Evolutionary conservation across 2,329 filamentous ascomycete genomes (phyloP), one percentile per base, ranked within the genome.

Genomic region (Fusarium xylarioides): DNA sequence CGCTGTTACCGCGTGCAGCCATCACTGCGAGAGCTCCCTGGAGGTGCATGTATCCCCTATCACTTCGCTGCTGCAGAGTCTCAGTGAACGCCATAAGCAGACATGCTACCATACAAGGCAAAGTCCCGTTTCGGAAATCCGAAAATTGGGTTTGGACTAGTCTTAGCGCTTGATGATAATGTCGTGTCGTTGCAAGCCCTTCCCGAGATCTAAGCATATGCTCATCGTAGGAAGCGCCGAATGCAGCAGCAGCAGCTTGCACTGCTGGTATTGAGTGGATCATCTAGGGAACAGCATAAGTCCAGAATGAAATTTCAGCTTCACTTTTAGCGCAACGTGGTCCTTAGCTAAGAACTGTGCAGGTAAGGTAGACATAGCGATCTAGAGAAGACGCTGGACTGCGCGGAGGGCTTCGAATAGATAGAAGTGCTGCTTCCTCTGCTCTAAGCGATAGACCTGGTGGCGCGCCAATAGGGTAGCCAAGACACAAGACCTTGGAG

Each of bases 401-500:
- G 6, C 23, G 38, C 2, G 12, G 3, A 18, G 40, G 30, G 23
- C 7, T 1, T 18, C 15, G 18, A 12, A n/a, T 10, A 12, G 46
- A 47, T 14, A 57, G 12, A 32, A 23, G 32, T 6, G 5, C 19
- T 9, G 6, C 11, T 16, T 37, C 49, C 2, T 14, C 7, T 2
- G 18, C 18, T 10, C 12, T 37, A 1, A 37, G 6, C 0, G 6
- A 11, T 0, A 49, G 42, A 2, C 38, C 49, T 4, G 28, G 2
- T 11, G 70, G 71, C 11, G 71, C 57, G 18, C 70, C 70, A 19
- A 15, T 47, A 16, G 67, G 70, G 23, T 73, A 74, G 8, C 52
- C 54, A 26, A 52, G 63, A 35, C 67, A 74, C 3, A 52, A 38
- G 0, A 62, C 54, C 11, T 66, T 62, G 3, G 67, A 62, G 46